phyloP scores from a whole-genome alignment of 148 eudicot species.

The Suaeda aralocaspica region DNA sequence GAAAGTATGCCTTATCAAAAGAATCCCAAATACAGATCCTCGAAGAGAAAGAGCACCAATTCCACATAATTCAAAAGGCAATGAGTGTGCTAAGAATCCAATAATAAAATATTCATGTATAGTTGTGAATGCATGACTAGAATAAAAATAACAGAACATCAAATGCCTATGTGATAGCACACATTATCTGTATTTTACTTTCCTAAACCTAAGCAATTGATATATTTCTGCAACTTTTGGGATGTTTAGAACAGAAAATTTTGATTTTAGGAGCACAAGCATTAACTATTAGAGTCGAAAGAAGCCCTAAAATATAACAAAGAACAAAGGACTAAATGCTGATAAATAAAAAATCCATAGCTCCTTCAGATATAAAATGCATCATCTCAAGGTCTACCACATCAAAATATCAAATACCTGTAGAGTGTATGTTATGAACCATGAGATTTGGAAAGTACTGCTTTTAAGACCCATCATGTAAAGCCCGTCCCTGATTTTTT shows the following conservation, averaged over 20 bases:
- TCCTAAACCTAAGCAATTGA: too few species aligned
- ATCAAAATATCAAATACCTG: conserved; percentile 53
- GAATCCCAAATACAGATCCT: not conserved
- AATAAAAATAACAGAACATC: not conserved
- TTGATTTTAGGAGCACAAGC: too few species aligned
- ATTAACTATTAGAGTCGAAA: too few species aligned
- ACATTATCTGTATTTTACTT: too few species aligned
- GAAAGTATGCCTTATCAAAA: not conserved
- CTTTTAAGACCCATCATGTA: conserved; percentile 97
- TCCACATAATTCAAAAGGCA: not conserved
- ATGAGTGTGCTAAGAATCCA: too few species aligned
- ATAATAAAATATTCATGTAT: not conserved
- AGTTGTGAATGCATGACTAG: not conserved
- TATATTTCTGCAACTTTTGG: too few species aligned
- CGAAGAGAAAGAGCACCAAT: not conserved
- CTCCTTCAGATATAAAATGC: not conserved
- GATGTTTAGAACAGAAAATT: too few species aligned
- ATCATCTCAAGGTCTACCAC: not conserved
- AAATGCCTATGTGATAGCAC: not conserved
- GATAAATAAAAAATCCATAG: not conserved
- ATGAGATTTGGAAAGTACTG: conserved; percentile 74
- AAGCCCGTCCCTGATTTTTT: conserved; percentile 94
- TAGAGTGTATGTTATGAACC: conserved; percentile 83
- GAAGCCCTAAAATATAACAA: not conserved
- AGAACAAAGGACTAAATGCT: not conserved